Evolutionary conservation across 1,284 basidiomycete genomes (phyloP).

Genomic region (Kalmanozyma brasiliensis): DNA sequence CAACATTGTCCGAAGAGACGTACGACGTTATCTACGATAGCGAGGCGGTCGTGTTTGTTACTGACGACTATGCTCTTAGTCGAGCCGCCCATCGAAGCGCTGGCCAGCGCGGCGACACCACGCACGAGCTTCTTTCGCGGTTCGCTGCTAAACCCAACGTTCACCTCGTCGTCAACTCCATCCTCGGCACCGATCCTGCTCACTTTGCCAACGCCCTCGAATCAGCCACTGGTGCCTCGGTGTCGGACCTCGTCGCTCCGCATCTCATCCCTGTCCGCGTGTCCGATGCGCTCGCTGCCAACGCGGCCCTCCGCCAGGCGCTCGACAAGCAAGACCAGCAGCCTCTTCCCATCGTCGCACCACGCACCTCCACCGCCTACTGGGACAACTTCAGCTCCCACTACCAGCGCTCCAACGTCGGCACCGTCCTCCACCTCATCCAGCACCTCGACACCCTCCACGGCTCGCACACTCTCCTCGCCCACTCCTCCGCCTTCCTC

Average conservation of each 20-base stretch:
- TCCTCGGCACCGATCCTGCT: conserved; percentile 8
- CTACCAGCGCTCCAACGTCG: conserved; percentile 44
- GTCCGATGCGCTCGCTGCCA: conserved; percentile 29
- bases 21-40: conserved; percentile 44
- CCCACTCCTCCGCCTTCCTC: conserved; percentile 33
- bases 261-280: conserved; percentile 18
- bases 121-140: conserved; percentile 32
- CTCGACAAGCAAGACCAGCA: conserved; percentile 17
- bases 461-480: conserved; percentile 13
- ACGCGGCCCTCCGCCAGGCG: conserved; percentile 33
- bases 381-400: conserved; percentile 43
- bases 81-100: conserved; percentile 16
- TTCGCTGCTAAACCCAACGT: conserved; percentile 50
- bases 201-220: conserved; percentile 28
- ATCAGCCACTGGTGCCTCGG: conserved; percentile 21
- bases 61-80: conserved; percentile 42
- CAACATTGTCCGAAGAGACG: conserved; percentile 7
- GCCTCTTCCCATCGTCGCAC: not conserved
- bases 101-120: conserved; percentile 6
- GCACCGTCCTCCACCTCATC: conserved; percentile 21
- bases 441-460: conserved; percentile 11
- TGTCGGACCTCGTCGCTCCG: conserved; percentile 23
- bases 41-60: conserved; percentile 46
- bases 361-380: conserved; percentile 5
- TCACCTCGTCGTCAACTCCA: conserved; percentile 43